phyloP scores from a whole-genome alignment of 2,329 filamentous ascomycete genomes.

The Fusarium clavum region DNA sequence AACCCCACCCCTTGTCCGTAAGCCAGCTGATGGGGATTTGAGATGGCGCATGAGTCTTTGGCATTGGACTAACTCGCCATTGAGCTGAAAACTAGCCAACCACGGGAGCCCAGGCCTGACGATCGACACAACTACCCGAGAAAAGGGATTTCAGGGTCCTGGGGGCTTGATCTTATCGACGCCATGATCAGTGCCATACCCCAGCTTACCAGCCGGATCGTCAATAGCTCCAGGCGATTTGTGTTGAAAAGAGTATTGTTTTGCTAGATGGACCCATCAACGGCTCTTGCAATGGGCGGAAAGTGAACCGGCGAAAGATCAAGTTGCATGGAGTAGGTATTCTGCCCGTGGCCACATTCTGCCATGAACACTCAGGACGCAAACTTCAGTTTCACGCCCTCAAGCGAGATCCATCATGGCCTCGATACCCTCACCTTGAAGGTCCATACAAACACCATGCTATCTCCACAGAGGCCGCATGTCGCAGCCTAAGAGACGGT shows the following conservation, averaged over 20 bases:
- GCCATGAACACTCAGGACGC: slow-evolving; percentile 7
- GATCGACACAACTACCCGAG: slow-evolving; percentile 37
- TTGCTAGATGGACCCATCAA: background rate
- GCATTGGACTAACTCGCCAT: slow-evolving; percentile 12
- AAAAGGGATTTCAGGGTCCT: slow-evolving; percentile 37
- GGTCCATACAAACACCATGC: slow-evolving; percentile 21
- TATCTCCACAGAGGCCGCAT: slow-evolving; percentile 31
- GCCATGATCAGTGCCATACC: slow-evolving; percentile 29
- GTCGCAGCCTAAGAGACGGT: slow-evolving; percentile 13
- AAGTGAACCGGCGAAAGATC: background rate
- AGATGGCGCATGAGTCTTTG: slow-evolving; percentile 30
- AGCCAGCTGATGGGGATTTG: slow-evolving; percentile 19
- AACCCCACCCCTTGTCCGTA: slow-evolving; percentile 1
- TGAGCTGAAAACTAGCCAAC: slow-evolving; percentile 26
- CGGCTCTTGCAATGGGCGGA: background rate
- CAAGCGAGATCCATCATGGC: slow-evolving; percentile 9
- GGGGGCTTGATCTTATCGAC: slow-evolving; percentile 32
- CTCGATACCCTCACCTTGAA: slow-evolving; percentile 5
- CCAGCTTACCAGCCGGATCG: slow-evolving; percentile 12
- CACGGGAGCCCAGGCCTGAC: slow-evolving; percentile 19
- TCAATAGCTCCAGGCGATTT: slow-evolving; percentile 20
- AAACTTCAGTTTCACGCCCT: slow-evolving; percentile 12
- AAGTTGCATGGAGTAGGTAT: slow-evolving; percentile 2
- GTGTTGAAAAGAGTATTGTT: slow-evolving; percentile 7
- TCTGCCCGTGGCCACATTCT: slow-evolving; percentile 4